phyloP scores from a whole-genome alignment of 202 grass and related monocot genomes.

The Setaria viridis region DNA sequence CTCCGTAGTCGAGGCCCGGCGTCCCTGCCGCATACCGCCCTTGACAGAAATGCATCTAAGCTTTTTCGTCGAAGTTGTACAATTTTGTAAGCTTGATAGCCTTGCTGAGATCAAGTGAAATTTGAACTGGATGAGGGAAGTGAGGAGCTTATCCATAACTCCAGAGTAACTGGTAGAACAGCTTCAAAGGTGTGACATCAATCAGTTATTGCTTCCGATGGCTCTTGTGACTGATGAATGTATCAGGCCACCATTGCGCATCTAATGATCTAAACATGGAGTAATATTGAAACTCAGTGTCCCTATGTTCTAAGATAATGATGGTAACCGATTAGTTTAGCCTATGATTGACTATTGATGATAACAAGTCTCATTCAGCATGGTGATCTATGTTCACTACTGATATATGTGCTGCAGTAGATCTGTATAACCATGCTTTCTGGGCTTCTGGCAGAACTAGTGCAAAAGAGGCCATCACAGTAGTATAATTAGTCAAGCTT shows the following conservation, averaged over 20 bases:
- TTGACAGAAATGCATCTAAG: not conserved
- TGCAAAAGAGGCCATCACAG: too few species aligned
- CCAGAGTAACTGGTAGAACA: not conserved
- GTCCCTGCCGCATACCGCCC: too few species aligned
- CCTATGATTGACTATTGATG: not conserved
- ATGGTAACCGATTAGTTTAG: not conserved
- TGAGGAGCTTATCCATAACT: not conserved
- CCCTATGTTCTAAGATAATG: not conserved
- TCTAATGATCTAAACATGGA: constrained; percentile 2
- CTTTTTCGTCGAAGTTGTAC: not conserved
- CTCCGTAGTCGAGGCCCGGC: too few species aligned
- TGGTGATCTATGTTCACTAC: too few species aligned
- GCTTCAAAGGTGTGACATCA: too few species aligned
- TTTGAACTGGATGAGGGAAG: not conserved
- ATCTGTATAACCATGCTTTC: too few species aligned
- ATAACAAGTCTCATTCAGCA: not conserved
- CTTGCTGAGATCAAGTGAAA: not conserved
- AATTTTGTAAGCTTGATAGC: not conserved
- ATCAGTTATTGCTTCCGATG: not conserved
- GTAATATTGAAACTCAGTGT: not conserved
- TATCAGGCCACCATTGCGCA: not conserved
- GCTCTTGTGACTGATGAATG: not conserved
- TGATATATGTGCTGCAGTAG: too few species aligned
- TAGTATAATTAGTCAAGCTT: too few species aligned
- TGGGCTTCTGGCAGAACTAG: too few species aligned